Percentiles rank a stretch among this genome's conserved stretches.
These are phyloP conservation scores for Fusarium transvaalense DNA, from an alignment of 2,329 filamentous ascomycete species.

Conservation along the genomic window DNA sequence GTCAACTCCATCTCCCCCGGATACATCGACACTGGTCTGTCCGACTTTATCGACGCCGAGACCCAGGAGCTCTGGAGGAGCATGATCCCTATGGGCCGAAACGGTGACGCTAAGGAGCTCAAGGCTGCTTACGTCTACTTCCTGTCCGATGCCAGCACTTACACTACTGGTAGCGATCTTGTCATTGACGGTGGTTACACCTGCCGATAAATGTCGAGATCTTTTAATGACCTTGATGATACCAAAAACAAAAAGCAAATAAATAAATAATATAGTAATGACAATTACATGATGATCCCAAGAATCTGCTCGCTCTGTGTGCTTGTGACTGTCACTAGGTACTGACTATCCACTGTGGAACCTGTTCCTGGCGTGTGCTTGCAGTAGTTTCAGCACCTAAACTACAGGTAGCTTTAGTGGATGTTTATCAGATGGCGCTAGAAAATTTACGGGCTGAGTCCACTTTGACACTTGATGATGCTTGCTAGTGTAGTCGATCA, in stretches of 20 bases:
- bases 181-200: constrained; percentile 79
- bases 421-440: constrained; percentile 27
- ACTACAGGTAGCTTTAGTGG: not conserved
- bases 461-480: not conserved
- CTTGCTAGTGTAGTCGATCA: no score
- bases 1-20: constrained; percentile 76
- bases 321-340: not conserved
- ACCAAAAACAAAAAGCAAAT: constrained; percentile 20
- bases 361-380: constrained; percentile 20
- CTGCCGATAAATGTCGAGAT: constrained; percentile 54
- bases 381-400: not conserved
- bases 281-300: constrained; percentile 27
- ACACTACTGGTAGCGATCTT: constrained; percentile 79
- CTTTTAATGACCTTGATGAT: constrained; percentile 29
- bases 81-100: constrained; percentile 80
- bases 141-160: constrained; percentile 79
- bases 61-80: constrained; percentile 79
- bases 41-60: constrained; percentile 72
- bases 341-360: constrained; percentile 24
- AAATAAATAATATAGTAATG: constrained; percentile 27
- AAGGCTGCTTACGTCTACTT: constrained; percentile 85
- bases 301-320: not conserved
- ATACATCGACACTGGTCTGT: constrained; percentile 77
- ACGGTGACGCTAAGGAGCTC: constrained; percentile 76
- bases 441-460: constrained; percentile 5